These are phyloP conservation scores for Phialophora chinensis DNA, from an alignment of 2,329 filamentous ascomycete species.

Conservation along the genomic window DNA sequence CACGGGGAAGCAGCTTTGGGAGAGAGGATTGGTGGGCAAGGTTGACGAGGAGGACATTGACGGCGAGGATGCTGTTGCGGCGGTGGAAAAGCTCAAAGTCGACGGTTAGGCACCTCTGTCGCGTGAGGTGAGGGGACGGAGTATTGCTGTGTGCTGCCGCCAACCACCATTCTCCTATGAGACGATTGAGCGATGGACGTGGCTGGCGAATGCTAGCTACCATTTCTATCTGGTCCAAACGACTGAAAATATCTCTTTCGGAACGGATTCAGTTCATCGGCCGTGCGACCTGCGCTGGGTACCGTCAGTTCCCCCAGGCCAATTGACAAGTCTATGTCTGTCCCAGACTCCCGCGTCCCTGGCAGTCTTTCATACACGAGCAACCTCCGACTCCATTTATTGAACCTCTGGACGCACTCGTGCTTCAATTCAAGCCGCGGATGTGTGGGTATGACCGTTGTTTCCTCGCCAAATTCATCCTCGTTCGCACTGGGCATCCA, in stretches of 20 bases:
- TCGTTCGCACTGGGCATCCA: constrained; percentile 96
- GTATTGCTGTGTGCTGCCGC: background rate
- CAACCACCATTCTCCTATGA: background rate
- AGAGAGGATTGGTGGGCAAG: constrained; percentile 72
- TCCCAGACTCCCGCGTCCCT: constrained; percentile 50
- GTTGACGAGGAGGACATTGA: constrained; percentile 70
- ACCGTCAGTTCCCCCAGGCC: constrained; percentile 50
- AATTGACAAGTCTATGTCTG: constrained; percentile 10
- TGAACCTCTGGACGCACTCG: constrained; percentile 85
- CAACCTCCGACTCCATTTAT: constrained; percentile 88
- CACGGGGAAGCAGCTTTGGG: constrained; percentile 78
- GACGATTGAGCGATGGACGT: background rate
- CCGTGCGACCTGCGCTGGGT: constrained; percentile 53
- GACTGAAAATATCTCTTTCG: constrained; percentile 55
- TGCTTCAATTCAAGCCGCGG: constrained; percentile 74
- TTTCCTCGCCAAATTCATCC: constrained; percentile 72
- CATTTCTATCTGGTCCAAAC: constrained; percentile 26
- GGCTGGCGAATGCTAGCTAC: constrained; percentile 17
- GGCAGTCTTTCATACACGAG: constrained; percentile 81
- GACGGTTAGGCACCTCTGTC: background rate
- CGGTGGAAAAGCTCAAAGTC: constrained; percentile 74
- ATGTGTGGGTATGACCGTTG: constrained; percentile 56
- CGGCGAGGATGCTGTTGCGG: constrained; percentile 66
- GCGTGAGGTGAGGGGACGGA: background rate
- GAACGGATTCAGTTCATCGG: constrained; percentile 72